Percentiles rank a stretch among this genome's conserved stretches.
Evolutionary conservation across 1,284 basidiomycete species (phyloP).

Genomic region (Salmacisia buchloeana): DNA sequence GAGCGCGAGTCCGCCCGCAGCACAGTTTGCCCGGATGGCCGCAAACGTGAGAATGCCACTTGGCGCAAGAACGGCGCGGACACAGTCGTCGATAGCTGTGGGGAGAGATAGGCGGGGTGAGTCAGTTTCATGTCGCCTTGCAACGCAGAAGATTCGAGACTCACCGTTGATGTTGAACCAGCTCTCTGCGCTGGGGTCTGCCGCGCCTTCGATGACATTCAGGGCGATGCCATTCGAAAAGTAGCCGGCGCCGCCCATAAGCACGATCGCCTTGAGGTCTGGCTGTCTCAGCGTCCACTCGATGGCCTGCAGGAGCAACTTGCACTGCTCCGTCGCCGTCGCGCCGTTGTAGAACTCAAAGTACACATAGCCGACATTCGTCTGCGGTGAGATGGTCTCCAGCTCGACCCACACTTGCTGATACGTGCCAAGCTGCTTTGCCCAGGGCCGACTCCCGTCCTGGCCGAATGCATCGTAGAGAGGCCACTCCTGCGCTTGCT

Average conservation of each 20-base stretch:
- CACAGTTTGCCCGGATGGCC: slow-evolving; percentile 54
- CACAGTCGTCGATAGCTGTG: slow-evolving; percentile 47
- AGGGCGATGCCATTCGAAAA: slow-evolving; percentile 56
- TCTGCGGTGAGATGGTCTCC: slow-evolving; percentile 34
- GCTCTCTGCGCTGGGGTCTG: slow-evolving; percentile 52
- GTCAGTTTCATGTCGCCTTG: slow-evolving; percentile 23
- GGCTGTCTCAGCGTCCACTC: slow-evolving; percentile 50
- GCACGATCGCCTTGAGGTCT: slow-evolving; percentile 49
- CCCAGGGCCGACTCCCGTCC: slow-evolving; percentile 21
- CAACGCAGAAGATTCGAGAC: slow-evolving; percentile 39
- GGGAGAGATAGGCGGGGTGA: slow-evolving; percentile 16
- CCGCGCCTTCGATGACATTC: slow-evolving; percentile 53
- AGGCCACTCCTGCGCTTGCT: not conserved
- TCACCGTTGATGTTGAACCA: slow-evolving; percentile 56
- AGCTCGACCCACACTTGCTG: slow-evolving; percentile 54
- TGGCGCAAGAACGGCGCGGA: slow-evolving; percentile 48
- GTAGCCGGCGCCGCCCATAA: slow-evolving; percentile 52
- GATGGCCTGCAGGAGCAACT: slow-evolving; percentile 50
- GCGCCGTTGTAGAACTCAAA: slow-evolving; percentile 56
- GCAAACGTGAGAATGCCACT: slow-evolving; percentile 53
- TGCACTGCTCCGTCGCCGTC: slow-evolving; percentile 53
- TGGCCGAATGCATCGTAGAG: not conserved
- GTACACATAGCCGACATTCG: slow-evolving; percentile 51
- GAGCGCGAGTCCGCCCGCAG: slow-evolving; percentile 55
- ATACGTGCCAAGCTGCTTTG: slow-evolving; percentile 46